A percentile compares a stretch with the other conserved stretches of the same genome.
These are phyloP conservation scores for Neonectria faginata DNA, from an alignment of 2,329 filamentous ascomycete species.

Conservation along the genomic window DNA sequence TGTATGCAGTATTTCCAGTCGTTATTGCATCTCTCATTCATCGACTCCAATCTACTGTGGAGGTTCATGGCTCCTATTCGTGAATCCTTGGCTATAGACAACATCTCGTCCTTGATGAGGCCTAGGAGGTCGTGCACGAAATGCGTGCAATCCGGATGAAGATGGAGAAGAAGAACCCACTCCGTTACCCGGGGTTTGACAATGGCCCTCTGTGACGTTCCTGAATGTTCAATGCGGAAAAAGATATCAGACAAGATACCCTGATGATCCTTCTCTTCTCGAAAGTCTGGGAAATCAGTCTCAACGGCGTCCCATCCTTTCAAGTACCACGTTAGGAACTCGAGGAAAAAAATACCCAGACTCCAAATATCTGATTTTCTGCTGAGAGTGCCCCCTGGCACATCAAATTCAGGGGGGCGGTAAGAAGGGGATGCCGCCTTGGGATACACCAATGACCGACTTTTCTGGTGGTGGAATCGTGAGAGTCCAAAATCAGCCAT, in stretches of 20 bases:
- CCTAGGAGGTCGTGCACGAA: not conserved
- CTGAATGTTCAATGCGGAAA: not conserved
- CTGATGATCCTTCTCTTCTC: not conserved
- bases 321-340: slow-evolving; percentile 11
- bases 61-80: not conserved
- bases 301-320: not conserved
- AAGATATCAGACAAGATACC: not conserved
- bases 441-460: not conserved
- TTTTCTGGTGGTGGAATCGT: not conserved
- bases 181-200: not conserved
- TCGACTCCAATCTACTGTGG: not conserved
- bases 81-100: fast-evolving
- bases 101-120: not conserved
- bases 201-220: not conserved
- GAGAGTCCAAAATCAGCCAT: slow-evolving; percentile 13
- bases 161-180: not conserved
- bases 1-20: not conserved
- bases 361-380: slow-evolving; percentile 15
- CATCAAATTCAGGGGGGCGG: slow-evolving; percentile 9
- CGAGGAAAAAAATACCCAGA: not conserved
- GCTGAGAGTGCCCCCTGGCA: not conserved
- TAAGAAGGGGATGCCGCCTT: not conserved
- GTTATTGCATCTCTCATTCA: not conserved
- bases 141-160: not conserved
- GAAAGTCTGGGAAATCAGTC: not conserved